Percentiles rank a stretch among this genome's conserved stretches.
Evolutionary conservation across 176 grass and related monocot species (phyloP).

Genomic region (Bonia amplexicaulis): DNA sequence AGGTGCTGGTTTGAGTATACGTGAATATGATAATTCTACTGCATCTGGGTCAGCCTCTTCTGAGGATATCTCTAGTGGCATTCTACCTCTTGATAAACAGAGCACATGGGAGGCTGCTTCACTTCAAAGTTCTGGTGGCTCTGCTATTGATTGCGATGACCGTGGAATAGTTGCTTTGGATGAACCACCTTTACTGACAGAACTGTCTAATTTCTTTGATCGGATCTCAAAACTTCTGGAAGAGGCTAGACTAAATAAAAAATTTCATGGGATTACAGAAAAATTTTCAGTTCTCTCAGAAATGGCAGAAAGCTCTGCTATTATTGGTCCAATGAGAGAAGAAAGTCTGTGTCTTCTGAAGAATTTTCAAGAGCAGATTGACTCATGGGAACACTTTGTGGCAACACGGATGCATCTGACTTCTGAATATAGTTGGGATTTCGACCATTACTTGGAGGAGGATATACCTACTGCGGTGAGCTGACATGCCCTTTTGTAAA

Average conservation of each 20-base stretch:
- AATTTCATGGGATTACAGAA: slow-evolving; percentile 58
- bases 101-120: not conserved
- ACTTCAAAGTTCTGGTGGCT: slow-evolving; percentile 16
- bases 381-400: slow-evolving; percentile 54
- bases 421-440: slow-evolving; percentile 72
- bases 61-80: slow-evolving; percentile 7
- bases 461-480: slow-evolving; percentile 75
- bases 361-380: slow-evolving; percentile 60
- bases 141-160: slow-evolving; percentile 29
- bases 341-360: slow-evolving; percentile 62
- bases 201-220: slow-evolving; percentile 70
- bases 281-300: slow-evolving; percentile 65
- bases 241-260: slow-evolving; percentile 49
- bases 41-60: not conserved
- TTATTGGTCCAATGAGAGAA: slow-evolving; percentile 60
- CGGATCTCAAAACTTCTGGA: slow-evolving; percentile 64
- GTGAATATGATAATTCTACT: not conserved
- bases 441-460: slow-evolving; percentile 86
- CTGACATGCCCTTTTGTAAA: not conserved
- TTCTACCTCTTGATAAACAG: slow-evolving; percentile 6
- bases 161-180: slow-evolving; percentile 45
- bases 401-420: slow-evolving; percentile 55
- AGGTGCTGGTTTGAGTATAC: slow-evolving; percentile 66
- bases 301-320: slow-evolving; percentile 52
- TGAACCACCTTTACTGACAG: slow-evolving; percentile 54